Evolutionary conservation across 2,329 filamentous ascomycete genomes (phyloP).

Genomic region (Beauveria varroae): DNA sequence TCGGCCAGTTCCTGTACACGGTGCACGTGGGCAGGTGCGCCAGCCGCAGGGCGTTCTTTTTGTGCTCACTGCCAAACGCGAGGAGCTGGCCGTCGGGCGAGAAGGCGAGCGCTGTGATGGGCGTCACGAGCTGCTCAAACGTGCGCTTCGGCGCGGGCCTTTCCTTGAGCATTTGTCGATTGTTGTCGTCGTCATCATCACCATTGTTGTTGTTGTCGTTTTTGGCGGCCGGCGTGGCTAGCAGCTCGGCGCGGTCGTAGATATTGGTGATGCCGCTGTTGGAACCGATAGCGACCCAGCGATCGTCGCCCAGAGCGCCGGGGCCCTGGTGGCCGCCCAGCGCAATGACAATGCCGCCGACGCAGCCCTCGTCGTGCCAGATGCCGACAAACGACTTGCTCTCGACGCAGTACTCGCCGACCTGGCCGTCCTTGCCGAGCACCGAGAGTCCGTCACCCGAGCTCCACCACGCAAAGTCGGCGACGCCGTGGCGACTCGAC

Average conservation of each 20-base stretch:
- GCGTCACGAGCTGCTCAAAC: conserved; percentile 82
- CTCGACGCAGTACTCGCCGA: conserved; percentile 78
- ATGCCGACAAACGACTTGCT: conserved; percentile 63
- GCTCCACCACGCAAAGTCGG: conserved; percentile 90
- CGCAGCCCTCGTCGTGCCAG: conserved; percentile 86
- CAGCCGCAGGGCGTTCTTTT: conserved; percentile 79
- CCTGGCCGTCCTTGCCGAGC: conserved; percentile 76
- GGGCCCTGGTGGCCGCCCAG: conserved; percentile 65
- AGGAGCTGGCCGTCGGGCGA: conserved; percentile 85
- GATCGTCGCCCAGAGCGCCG: conserved; percentile 61
- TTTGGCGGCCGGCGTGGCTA: conserved; percentile 24
- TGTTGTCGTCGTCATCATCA: conserved; percentile 11
- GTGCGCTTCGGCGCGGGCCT: conserved; percentile 64
- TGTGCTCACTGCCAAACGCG: conserved; percentile 77
- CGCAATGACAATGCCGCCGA: conserved; percentile 74
- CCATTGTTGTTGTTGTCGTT: not conserved
- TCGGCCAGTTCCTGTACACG: conserved; percentile 96
- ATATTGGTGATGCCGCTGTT: conserved; percentile 86
- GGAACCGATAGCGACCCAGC: conserved; percentile 84
- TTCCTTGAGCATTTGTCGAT: conserved; percentile 47
- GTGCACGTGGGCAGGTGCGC: conserved; percentile 89
- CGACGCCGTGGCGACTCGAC: conserved; percentile 74
- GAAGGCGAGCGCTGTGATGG: conserved; percentile 72
- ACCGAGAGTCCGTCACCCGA: conserved; percentile 76
- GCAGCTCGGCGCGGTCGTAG: conserved; percentile 72